A percentile compares a stretch with the other conserved stretches of the same genome.
Conservation (phyloP, 352 stramenopile species). For the Phytophthora kernoviae region DNA sequence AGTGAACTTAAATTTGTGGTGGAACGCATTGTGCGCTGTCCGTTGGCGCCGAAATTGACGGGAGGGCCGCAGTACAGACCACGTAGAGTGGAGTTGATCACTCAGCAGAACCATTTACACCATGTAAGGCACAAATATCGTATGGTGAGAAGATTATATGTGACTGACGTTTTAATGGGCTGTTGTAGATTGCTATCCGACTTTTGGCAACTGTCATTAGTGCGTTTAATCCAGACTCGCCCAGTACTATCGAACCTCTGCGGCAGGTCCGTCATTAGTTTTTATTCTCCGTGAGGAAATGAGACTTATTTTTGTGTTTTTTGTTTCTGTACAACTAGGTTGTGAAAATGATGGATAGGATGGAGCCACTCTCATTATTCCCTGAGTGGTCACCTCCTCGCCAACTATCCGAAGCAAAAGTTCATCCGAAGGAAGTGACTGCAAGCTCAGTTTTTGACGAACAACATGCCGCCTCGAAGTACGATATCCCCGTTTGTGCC, state of each 20-base stretch:
- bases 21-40: slow-evolving; percentile 80
- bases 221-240: slow-evolving; percentile 58
- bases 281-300: background rate
- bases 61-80: slow-evolving; percentile 72
- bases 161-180: background rate
- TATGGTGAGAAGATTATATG: background rate
- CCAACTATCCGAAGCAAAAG: slow-evolving; percentile 46
- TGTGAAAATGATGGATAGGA: slow-evolving; percentile 55
- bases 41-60: slow-evolving; percentile 52
- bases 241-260: slow-evolving; percentile 55
- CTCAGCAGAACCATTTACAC: slow-evolving; percentile 79
- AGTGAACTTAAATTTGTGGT: slow-evolving; percentile 88
- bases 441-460: slow-evolving; percentile 68
- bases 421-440: slow-evolving; percentile 52
- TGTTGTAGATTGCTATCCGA: slow-evolving; percentile 67
- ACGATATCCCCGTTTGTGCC: slow-evolving; percentile 5
- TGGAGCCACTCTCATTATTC: slow-evolving; percentile 77
- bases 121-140: slow-evolving; percentile 43
- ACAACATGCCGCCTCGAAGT: slow-evolving; percentile 57
- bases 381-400: slow-evolving; percentile 76
- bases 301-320: background rate
- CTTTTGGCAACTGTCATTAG: slow-evolving; percentile 62
- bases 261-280: slow-evolving; percentile 53
- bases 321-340: slow-evolving; percentile 41
- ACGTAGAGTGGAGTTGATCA: slow-evolving; percentile 49